A percentile compares a stretch with the other conserved stretches of the same genome.
These are phyloP conservation scores for Hygrophila difformis DNA, from an alignment of 257 asterid genomes.

Conservation along the genomic window DNA sequence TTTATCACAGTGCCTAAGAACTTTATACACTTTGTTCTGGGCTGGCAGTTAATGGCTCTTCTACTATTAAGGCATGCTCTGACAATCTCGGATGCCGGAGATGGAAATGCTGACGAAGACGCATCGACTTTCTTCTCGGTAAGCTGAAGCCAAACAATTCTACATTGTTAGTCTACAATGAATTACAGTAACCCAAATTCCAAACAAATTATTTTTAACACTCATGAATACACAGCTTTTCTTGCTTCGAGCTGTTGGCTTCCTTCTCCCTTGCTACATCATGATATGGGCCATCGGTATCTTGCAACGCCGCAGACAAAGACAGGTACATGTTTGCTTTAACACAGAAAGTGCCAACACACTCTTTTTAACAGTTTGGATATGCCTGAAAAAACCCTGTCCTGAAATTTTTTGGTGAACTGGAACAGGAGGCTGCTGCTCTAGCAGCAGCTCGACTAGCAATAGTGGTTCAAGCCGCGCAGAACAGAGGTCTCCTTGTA, in stretches of 20 bases:
- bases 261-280: slow-evolving; percentile 93
- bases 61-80: slow-evolving; percentile 87
- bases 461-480: slow-evolving; percentile 82
- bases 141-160: slow-evolving; percentile 17
- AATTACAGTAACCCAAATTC: too few relatives aligned
- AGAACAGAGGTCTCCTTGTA: slow-evolving; percentile 68
- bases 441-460: slow-evolving; percentile 88
- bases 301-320: slow-evolving; percentile 84
- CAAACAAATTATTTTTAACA: background rate
- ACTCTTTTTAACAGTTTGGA: too few relatives aligned
- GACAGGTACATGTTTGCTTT: slow-evolving; percentile 83
- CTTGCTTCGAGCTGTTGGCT: slow-evolving; percentile 90
- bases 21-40: too few relatives aligned
- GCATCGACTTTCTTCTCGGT: slow-evolving; percentile 80
- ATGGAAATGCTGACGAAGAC: slow-evolving; percentile 61
- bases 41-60: slow-evolving; percentile 99
- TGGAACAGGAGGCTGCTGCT: slow-evolving; percentile 79
- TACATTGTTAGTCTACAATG: too few relatives aligned
- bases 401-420: too few relatives aligned
- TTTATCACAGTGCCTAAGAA: too few relatives aligned
- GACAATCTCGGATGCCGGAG: slow-evolving; percentile 63
- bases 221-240: slow-evolving; percentile 53
- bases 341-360: too few relatives aligned
- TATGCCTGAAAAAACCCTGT: too few relatives aligned
- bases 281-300: slow-evolving; percentile 96